Evolutionary conservation across 2,329 filamentous ascomycete species (phyloP), one percentile per base, ranked within the genome.

Genomic region (Lachnellula subtilissima): DNA sequence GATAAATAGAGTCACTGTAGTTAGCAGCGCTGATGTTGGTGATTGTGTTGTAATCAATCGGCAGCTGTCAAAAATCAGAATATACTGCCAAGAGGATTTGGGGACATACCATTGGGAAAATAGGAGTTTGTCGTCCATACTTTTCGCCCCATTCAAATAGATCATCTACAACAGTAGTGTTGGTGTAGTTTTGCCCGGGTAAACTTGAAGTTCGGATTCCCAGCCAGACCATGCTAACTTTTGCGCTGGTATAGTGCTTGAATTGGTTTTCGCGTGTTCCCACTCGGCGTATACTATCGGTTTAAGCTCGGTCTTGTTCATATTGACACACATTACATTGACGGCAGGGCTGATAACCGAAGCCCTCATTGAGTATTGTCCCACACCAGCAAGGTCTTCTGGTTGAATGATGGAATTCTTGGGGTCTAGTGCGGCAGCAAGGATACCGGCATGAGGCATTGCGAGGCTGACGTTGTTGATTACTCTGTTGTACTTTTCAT

Each of bases 401-500:
- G 89, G 89, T 63, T 93, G 89, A 8, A 89, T 71, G 32, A 94
- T 89, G 0, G 73, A 69, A 64, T 93, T 93, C 8, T 72, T 68
- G 0, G 76, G 71, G 61, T 86, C 75, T 8, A 75, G 79, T 0
- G 86, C 84, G 0, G 89, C 88, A 12, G 75, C 71, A 36, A 87
- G 83, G 0, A 94, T 78, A 0, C 86, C 75, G 45, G 74, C 83
- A 64, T 94, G 89, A 0, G 89, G 89, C 79, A 92, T 86, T 0
- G 88, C 87, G 61, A 92, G 76, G 0, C 86, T 88, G 25, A 91
- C 82, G 60, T 92, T 91, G 67, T 91, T 89, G 64, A 93, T 74
- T 39, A 87, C 76, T 25, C 87, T 77, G 0, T 74, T 72, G 52
- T 81, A 69, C 11, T 75, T 67, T 4, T 75, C 67, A 4, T 78